Evolutionary conservation across 2,329 filamentous ascomycete genomes (phyloP).

Genomic region (Ophiostoma piceae): DNA sequence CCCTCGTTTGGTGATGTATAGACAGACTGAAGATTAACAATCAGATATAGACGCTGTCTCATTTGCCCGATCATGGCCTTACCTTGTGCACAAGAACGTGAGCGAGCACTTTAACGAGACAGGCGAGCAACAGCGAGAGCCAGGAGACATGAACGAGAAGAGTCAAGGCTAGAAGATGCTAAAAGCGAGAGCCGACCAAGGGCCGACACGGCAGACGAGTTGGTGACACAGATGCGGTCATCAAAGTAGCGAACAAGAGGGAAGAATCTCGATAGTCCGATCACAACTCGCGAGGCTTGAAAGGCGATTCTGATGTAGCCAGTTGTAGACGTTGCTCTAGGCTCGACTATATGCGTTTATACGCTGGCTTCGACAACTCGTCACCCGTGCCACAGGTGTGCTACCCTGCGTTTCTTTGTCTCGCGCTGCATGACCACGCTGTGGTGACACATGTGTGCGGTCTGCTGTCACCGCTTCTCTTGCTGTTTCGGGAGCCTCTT

Average conservation of each 20-base stretch:
- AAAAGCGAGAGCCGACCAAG: not conserved
- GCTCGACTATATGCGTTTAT: not conserved
- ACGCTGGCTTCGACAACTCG: not conserved
- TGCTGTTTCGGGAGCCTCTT: slow-evolving; percentile 11
- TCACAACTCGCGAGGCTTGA: not conserved
- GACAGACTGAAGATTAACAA: not conserved
- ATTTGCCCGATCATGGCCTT: not conserved
- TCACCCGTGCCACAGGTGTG: not conserved
- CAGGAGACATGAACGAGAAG: not conserved
- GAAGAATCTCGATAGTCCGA: not conserved
- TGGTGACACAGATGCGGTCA: not conserved
- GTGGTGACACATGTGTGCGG: slow-evolving; percentile 7
- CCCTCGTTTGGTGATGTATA: not conserved
- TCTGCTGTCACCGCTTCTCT: slow-evolving; percentile 9
- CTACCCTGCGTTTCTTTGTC: not conserved
- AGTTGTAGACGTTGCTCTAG: not conserved
- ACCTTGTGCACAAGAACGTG: not conserved
- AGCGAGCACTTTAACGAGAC: not conserved
- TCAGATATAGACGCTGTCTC: not conserved
- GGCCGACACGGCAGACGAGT: not conserved
- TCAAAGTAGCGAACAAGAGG: not conserved
- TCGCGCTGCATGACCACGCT: not conserved
- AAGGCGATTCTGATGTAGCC: not conserved
- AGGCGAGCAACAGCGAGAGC: not conserved
- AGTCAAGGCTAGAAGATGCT: not conserved